phyloP scores from a whole-genome alignment of 768 basidiomycete genomes.

The Pleurotus cornucopiae region DNA sequence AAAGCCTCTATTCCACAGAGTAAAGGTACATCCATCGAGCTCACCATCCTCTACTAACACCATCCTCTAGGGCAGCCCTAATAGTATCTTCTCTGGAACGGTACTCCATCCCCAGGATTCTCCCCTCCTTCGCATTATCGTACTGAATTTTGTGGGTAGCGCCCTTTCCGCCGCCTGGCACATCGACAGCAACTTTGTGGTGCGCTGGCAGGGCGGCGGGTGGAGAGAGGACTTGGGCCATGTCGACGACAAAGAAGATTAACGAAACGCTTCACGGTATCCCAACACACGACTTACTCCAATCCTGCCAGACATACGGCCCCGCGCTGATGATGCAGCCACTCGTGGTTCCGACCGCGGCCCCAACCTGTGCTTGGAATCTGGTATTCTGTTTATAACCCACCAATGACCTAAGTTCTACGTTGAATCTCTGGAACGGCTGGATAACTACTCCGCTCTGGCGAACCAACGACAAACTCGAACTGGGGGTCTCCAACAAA shows the following conservation, averaged over 20 bases:
- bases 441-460: too few relatives aligned
- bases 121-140: slow-evolving; percentile 4
- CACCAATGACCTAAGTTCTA: too few relatives aligned
- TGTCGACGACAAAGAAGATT: slow-evolving; percentile 10
- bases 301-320: slow-evolving; percentile 18
- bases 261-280: background rate
- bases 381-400: too few relatives aligned
- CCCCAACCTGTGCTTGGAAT: background rate
- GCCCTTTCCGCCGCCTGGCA: background rate
- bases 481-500: too few relatives aligned
- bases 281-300: slow-evolving; percentile 14
- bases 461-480: too few relatives aligned
- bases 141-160: slow-evolving; percentile 1
- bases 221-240: background rate
- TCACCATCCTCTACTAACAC: slow-evolving; percentile 8
- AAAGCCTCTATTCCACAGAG: too few relatives aligned
- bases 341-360: too few relatives aligned
- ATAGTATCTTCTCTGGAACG: slow-evolving; percentile 5
- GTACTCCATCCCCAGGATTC: slow-evolving; percentile 11
- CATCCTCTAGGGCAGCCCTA: slow-evolving; percentile 9
- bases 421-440: too few relatives aligned
- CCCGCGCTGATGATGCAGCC: background rate
- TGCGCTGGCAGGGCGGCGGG: background rate
- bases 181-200: background rate
- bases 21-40: too few relatives aligned